These are phyloP conservation scores for Debaryomyces robertsiae DNA, from an alignment of 1,139 yeast species.

Conservation along the genomic window DNA sequence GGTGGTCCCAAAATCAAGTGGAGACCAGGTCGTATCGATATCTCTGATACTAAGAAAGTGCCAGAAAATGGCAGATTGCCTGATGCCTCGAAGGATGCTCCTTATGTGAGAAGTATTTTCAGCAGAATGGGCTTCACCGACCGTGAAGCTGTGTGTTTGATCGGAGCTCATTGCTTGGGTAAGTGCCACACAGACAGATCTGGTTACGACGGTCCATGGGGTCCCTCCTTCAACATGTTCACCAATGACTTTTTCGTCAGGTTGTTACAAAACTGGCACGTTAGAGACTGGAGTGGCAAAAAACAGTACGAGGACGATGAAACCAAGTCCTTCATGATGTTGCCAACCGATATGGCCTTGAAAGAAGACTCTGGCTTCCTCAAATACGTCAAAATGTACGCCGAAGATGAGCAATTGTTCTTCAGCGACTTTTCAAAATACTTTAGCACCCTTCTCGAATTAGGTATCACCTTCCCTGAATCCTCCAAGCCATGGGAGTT, in stretches of 20 bases:
- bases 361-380: slow-evolving; percentile 65
- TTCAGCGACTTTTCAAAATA: slow-evolving; percentile 73
- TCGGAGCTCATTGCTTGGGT: slow-evolving; percentile 90
- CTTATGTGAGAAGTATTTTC: slow-evolving; percentile 69
- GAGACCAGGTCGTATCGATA: slow-evolving; percentile 73
- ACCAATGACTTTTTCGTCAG: slow-evolving; percentile 80
- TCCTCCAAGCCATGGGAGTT: slow-evolving; percentile 51
- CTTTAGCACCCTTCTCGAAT: slow-evolving; percentile 68
- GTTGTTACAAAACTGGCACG: slow-evolving; percentile 76
- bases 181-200: slow-evolving; percentile 65
- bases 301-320: slow-evolving; percentile 77
- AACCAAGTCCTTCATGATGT: slow-evolving; percentile 82
- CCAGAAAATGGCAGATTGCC: slow-evolving; percentile 80
- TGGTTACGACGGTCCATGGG: slow-evolving; percentile 96
- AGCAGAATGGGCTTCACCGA: slow-evolving; percentile 75
- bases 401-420: slow-evolving; percentile 68
- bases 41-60: slow-evolving; percentile 28
- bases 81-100: slow-evolving; percentile 71
- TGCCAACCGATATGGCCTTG: slow-evolving; percentile 81
- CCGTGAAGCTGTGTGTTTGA: slow-evolving; percentile 79
- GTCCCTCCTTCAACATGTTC: slow-evolving; percentile 81
- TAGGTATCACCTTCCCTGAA: slow-evolving; percentile 67
- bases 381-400: slow-evolving; percentile 70
- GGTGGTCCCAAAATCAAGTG: slow-evolving; percentile 85
- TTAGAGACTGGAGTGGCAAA: slow-evolving; percentile 73